Evolutionary conservation across 805 yeast genomes (phyloP), one percentile per base, ranked within the genome.

Genomic region (Candida incommunis): DNA sequence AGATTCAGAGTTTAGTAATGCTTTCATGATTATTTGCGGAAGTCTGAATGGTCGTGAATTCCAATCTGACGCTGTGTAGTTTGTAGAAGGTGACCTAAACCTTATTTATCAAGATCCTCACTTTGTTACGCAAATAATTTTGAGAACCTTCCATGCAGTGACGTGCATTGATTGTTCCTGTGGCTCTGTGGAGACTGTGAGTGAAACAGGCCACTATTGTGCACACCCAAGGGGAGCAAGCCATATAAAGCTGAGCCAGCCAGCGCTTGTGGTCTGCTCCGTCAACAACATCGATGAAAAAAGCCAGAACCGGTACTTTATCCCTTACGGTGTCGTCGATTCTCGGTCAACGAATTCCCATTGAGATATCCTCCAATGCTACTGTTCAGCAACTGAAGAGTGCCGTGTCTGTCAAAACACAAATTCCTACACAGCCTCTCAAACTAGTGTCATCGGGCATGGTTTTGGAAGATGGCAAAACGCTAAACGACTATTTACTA

Each of bases 381-480:
- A 31, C 37, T 5, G 37, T 31, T 9, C 13, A n/a, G 18, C 37
- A 31, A 18, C 37, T 31, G 20, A 11, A 18, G 18, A 11, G 18
- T 5, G 18, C 9, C 7, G 37, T 31, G 18, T 31, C 37, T n/a
- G 18, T 11, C 18, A 31, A 31, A 18, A 31, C 37, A 11, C 9
- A 31, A 16, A 9, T 31, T 7, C 37, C 37, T n/a, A 16, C 37
- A 11, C 37, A 31, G 20, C 37, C 37, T n/a, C 37, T 31, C 37
- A 31, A 31, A 18, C 37, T 31, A 7, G 37, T 31, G 18, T 13
- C 20, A 5, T 31, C 37, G 7, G 37, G 37, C 37, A 31, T 31
- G 37, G 37, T 31, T 7, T 18, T 31, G 37, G 37, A 31, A 31
- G 37, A 31, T 18, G 37, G n/a, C 37, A 31, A 31, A 18, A 31